Evolutionary conservation across 2,329 filamentous ascomycete species (phyloP).

Genomic region (Rasamsonia emersonii): DNA sequence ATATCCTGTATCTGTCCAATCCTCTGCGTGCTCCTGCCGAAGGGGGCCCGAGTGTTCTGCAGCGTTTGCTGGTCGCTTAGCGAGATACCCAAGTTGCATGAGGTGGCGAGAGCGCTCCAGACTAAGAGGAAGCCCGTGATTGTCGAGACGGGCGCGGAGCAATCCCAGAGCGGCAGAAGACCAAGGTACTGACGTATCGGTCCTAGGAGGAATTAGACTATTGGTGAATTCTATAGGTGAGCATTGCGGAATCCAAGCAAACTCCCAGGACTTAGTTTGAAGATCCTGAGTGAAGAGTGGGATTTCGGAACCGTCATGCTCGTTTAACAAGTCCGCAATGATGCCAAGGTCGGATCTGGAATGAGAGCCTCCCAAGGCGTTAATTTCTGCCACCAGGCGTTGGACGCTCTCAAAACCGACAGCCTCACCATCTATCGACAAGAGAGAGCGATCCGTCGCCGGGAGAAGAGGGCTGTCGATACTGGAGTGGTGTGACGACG

Average conservation of each 20-base stretch:
- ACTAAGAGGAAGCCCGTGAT: constrained; percentile 14
- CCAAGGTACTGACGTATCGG: constrained; percentile 10
- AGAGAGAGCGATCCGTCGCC: constrained; percentile 14
- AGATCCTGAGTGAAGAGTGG: constrained; percentile 10
- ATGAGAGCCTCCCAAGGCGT: constrained; percentile 21
- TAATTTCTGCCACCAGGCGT: constrained; percentile 20
- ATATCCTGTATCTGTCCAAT: constrained; percentile 27
- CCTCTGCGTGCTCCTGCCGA: constrained; percentile 1
- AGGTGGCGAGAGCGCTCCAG: constrained; percentile 19
- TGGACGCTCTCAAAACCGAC: constrained; percentile 15
- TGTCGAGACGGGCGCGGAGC: constrained; percentile 18
- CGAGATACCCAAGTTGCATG: constrained; percentile 30
- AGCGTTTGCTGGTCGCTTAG: too few relatives aligned
- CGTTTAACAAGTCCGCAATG: constrained; percentile 25
- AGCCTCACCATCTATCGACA: constrained; percentile 18
- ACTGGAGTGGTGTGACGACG: constrained; percentile 12
- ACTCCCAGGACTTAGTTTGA: constrained; percentile 11
- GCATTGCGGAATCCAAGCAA: constrained; percentile 25
- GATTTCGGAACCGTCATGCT: constrained; percentile 23
- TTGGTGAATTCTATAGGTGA: constrained; percentile 24
- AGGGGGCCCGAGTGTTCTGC: too few relatives aligned
- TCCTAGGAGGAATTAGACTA: constrained; percentile 7
- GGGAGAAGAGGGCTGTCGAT: constrained; percentile 11
- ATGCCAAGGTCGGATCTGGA: constrained; percentile 17
- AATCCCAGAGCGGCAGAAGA: constrained; percentile 23